Evolutionary conservation across 2,329 filamentous ascomycete species (phyloP).

Genomic region (Penicillium sclerotigenum): DNA sequence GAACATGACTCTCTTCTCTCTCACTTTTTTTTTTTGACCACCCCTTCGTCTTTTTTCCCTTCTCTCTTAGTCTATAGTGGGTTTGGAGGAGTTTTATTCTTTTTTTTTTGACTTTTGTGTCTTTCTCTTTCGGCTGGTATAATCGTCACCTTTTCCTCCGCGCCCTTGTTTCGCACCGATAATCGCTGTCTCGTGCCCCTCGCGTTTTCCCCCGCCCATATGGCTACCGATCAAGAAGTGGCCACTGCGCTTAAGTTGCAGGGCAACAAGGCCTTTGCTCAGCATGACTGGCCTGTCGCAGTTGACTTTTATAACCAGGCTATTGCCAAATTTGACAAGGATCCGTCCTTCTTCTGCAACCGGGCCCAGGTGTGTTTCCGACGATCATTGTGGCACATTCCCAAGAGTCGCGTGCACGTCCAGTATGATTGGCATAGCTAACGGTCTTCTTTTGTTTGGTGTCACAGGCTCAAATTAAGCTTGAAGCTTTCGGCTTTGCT

Average conservation of each 20-base stretch:
- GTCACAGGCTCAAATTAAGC: conserved; percentile 81
- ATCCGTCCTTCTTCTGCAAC: conserved; percentile 91
- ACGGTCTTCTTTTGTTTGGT: background rate
- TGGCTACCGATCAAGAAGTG: conserved; percentile 56
- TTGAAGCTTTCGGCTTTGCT: conserved; percentile 91
- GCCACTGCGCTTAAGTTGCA: conserved; percentile 85
- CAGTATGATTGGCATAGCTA: background rate
- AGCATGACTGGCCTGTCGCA: conserved; percentile 80
- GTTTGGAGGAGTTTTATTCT: background rate
- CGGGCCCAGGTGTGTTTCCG: conserved; percentile 73
- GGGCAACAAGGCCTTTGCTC: conserved; percentile 88
- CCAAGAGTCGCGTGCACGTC: conserved; percentile 1
- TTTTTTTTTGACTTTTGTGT: conserved; percentile 4
- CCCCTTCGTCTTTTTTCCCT: background rate
- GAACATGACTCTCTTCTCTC: conserved; percentile 7
- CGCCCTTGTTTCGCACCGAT: conserved; percentile 14
- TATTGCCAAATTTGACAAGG: conserved; percentile 75
- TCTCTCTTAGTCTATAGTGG: conserved; percentile 3
- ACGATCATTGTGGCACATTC: conserved; percentile 15
- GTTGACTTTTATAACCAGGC: conserved; percentile 82
- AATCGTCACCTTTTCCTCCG: conserved; percentile 1
- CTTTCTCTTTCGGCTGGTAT: conserved; percentile 4
- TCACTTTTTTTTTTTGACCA: conserved; percentile 7
- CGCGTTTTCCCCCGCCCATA: conserved; percentile 23
- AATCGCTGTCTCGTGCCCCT: conserved; percentile 28